Evolutionary conservation across 1,284 basidiomycete genomes (phyloP).

Genomic region (Puccinia coronata): DNA sequence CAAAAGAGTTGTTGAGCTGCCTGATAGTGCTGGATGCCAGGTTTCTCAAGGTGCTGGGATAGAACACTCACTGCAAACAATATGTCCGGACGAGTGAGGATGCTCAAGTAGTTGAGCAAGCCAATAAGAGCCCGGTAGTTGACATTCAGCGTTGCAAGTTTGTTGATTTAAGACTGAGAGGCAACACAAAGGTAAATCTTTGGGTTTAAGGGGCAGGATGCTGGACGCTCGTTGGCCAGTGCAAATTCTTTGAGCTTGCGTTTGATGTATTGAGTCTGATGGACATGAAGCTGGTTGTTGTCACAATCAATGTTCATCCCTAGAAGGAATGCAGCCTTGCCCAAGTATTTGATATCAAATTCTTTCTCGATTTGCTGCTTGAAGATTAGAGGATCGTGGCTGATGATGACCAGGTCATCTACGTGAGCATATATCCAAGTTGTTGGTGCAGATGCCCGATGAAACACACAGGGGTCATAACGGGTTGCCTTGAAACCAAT

Average conservation of each 20-base stretch:
- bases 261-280: neutral
- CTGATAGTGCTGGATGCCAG: neutral
- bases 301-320: neutral
- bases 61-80: neutral
- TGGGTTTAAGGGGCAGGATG: neutral
- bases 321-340: neutral
- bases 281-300: neutral
- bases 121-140: neutral
- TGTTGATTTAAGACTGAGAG: neutral
- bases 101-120: neutral
- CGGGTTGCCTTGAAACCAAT: neutral
- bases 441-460: neutral
- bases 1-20: neutral
- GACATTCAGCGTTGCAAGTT: too few relatives aligned
- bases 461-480: slow-evolving; percentile 11
- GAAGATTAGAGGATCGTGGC: neutral
- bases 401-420: neutral
- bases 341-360: neutral
- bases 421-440: slow-evolving; percentile 18
- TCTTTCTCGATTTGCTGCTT: neutral
- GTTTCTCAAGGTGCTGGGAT: neutral
- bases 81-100: neutral
- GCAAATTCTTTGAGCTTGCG: neutral
- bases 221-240: neutral
- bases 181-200: neutral